Base-by-base conservation (phyloP, 805 yeast species). In the Yarrowia hollandica region DNA sequence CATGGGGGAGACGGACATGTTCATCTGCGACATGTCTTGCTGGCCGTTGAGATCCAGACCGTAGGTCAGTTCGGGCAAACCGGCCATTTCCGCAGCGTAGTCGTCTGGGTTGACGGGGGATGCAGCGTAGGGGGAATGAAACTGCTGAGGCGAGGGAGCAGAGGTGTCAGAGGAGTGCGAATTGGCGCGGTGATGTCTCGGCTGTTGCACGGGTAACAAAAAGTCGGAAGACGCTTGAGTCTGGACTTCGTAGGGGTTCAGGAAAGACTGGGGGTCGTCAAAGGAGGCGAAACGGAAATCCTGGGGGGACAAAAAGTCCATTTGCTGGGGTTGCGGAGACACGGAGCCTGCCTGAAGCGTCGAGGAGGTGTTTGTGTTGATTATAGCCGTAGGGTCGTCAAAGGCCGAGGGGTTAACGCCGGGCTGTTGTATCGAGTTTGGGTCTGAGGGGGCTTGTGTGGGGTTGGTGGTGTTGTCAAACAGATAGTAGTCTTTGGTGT, bases 31-130 rank as follows among this genome's bases (percentile, higher is more conserved):
- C 55, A 33, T 31, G 39, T 22, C 39, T 14, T 22, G 38, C 6
- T 15, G 9, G n/a, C 33, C 44, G 26, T 52, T 37, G 19, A 52
- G 19, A 14, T 52, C 44, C 12, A 52, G 31, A 8, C 35, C 44
- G 19, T 18, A 37, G 3, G 58, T 52, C 6, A 52, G 35, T 18
- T 52, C 58, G 26, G 44, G 33, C 15, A 52, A 26, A 14, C 58
- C 58, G 8, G 44, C 44, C 58, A 52, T 52, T 28, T 52, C 58
- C 14, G 35, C 31, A 10, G 58, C 22, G 25, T 52, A 37, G 18
- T 52, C 58, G 33, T 52, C 58, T 9, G 58, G 44, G 19, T 35
- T 52, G 4, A 52, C 44, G n/a, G 58, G 58, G 16, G 58, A 52
- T 2, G 58, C 42, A 14, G 44, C 44, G 35, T 52, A 52, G 3